Evolutionary conservation across 176 grass and related monocot species (phyloP).

Genomic region (Cenchrus purpureus): DNA sequence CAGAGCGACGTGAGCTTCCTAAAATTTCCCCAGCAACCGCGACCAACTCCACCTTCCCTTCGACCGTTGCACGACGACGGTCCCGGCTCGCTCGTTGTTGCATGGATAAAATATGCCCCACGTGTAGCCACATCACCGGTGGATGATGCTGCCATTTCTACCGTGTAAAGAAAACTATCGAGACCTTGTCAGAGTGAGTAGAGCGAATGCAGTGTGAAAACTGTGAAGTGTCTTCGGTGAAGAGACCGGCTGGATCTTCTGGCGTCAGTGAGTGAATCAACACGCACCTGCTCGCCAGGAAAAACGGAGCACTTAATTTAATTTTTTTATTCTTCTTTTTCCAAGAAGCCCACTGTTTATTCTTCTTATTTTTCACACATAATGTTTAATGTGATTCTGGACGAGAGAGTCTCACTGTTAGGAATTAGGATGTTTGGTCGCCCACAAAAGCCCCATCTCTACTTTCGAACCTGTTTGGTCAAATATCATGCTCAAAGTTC

Average conservation of each 20-base stretch:
- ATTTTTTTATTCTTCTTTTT: neutral
- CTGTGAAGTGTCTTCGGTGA: neutral
- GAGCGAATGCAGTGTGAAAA: neutral
- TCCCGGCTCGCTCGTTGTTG: neutral
- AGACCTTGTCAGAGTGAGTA: neutral
- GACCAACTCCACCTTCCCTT: constrained; percentile 33
- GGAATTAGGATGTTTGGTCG: constrained; percentile 48
- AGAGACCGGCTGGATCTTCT: neutral
- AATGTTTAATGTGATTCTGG: neutral
- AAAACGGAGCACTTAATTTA: neutral
- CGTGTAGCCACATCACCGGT: neutral
- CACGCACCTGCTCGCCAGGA: constrained; percentile 37
- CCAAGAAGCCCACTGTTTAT: neutral
- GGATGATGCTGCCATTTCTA: neutral
- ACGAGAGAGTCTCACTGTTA: constrained; percentile 36
- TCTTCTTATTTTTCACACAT: neutral
- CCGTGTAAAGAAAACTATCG: neutral
- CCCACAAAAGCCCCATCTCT: constrained; percentile 31
- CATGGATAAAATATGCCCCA: neutral
- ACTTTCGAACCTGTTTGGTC: constrained; percentile 29
- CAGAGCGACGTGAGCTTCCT: neutral
- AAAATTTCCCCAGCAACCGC: constrained; percentile 28
- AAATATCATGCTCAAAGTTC: constrained; percentile 18
- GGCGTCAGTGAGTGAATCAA: constrained; percentile 33
- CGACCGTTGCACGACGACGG: neutral